Conservation (phyloP, 306 rosid species). For the Amphicarpaea edgeworthii region DNA sequence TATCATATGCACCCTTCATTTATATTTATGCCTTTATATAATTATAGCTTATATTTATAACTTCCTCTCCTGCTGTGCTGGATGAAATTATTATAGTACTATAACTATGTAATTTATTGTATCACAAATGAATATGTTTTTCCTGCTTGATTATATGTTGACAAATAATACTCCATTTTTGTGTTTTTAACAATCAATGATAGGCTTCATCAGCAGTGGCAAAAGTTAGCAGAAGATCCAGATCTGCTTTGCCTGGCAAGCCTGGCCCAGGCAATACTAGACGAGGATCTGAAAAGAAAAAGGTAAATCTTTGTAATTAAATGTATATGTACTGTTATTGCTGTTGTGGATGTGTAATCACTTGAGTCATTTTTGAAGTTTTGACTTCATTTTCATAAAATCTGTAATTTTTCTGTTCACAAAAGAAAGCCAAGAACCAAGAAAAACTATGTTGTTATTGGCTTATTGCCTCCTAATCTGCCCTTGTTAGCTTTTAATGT, state of each 20-base stretch:
- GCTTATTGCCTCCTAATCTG: slow-evolving; percentile 4
- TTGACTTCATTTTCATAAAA: slow-evolving; percentile 18
- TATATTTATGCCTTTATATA: neutral
- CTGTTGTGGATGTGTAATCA: slow-evolving; percentile 12
- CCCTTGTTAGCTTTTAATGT: slow-evolving; percentile 15
- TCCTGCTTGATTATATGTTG: slow-evolving; percentile 36
- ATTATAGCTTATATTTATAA: slow-evolving; percentile 22
- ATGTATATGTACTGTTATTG: slow-evolving; percentile 17
- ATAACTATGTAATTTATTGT: neutral
- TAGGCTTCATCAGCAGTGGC: slow-evolving; percentile 73
- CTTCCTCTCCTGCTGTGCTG: slow-evolving; percentile 28
- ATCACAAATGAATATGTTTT: slow-evolving; percentile 28
- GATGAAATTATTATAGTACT: slow-evolving; percentile 24
- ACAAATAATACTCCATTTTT: slow-evolving; percentile 27
- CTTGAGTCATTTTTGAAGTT: slow-evolving; percentile 28
- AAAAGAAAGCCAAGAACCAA: neutral
- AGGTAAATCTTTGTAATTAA: slow-evolving; percentile 51
- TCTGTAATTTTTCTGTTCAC: slow-evolving; percentile 7
- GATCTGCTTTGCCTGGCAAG: slow-evolving; percentile 65
- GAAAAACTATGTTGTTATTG: slow-evolving; percentile 16
- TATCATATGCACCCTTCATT: slow-evolving; percentile 1
- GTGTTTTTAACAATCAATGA: slow-evolving; percentile 42
- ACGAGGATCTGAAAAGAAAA: slow-evolving; percentile 85
- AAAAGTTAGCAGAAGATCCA: slow-evolving; percentile 76
- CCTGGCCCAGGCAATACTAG: slow-evolving; percentile 60